Base-by-base conservation (phyloP, 768 basidiomycete species). In the Leucocoprinus leucothites region DNA sequence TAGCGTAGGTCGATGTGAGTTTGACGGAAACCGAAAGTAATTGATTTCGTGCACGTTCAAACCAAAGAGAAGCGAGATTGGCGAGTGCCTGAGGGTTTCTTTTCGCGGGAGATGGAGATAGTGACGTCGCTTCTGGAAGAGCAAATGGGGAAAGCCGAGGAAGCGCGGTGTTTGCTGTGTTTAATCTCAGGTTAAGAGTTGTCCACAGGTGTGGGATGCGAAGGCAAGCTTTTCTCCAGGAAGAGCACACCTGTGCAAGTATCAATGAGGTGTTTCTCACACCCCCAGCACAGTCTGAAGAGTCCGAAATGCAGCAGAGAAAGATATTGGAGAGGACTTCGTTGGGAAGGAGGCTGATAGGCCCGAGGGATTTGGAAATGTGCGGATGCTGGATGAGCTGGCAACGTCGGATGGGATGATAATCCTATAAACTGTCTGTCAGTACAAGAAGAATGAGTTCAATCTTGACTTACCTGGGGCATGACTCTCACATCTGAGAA, bases 11-110 rank as follows among this genome's bases (percentile, higher is more conserved):
- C 18, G 47, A 24, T 13, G 47, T 48, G n/a, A 55, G 46, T 6
- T 55, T 42, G 47, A 55, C 48, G 18, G 53, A 42, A 48, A 55
- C 47, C 25, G 53, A 55, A 19, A 55, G 53, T 26, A 55, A 43
- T 9, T 55, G 53, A 24, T 55, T 40, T 9, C 24, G 18, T 16
- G 53, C 46, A 8, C 53, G 46, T n/a, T 55, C 46, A 18, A 55
- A 55, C 46, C 47, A 55, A 11, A 55, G 53, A n/a, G 45, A 48
- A 43, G 47, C 53, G 7, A 55, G 40, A 28, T 43, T 42, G 16
- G 46, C 36, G 9, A 48, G 47, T 9, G 22, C 46, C 9, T 22
- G 25, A 19, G 53, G 38, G 14, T n/a, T 38, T 38, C 25, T n/a
- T 38, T 19, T 21, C 18, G 36, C 9, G 38, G 40, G 45, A 47